Conservation (phyloP, 352 stramenopile species). For the Albugo laibachii region DNA sequence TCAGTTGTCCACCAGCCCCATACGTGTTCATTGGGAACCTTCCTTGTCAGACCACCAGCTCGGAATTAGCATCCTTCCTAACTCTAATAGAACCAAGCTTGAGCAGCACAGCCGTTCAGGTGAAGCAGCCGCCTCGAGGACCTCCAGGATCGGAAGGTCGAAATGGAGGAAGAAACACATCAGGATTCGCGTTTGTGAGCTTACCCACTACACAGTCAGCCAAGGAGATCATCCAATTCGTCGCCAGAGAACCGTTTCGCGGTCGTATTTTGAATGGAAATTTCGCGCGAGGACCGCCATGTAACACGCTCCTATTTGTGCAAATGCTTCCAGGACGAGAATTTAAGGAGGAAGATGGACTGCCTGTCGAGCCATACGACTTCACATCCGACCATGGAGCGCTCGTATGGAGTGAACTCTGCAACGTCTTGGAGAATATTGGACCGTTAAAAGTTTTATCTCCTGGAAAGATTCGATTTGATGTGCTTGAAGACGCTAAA, state of each 20-base stretch:
- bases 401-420: conserved; percentile 24
- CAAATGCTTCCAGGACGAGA: conserved; percentile 7
- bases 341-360: conserved; percentile 13
- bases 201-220: conserved; percentile 28
- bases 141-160: background rate
- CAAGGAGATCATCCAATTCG: conserved; percentile 26
- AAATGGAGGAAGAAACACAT: conserved; percentile 3
- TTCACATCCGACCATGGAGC: conserved; percentile 7
- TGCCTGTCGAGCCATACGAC: conserved; percentile 23
- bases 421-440: conserved; percentile 20
- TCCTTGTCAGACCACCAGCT: conserved; percentile 14
- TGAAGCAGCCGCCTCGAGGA: conserved; percentile 21
- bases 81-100: conserved; percentile 24
- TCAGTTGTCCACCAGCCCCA: conserved; percentile 31
- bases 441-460: conserved; percentile 21
- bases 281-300: conserved; percentile 46
- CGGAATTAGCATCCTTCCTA: conserved; percentile 35
- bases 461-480: conserved; percentile 31
- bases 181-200: conserved; percentile 46
- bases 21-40: conserved; percentile 61
- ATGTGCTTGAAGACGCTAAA: conserved; percentile 29
- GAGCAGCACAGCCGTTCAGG: conserved; percentile 22
- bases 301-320: conserved; percentile 41
- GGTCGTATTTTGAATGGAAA: conserved; percentile 26
- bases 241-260: conserved; percentile 17